Evolutionary conservation across 345 rosid species (phyloP).

Genomic region (Eucalyptus viminalis): DNA sequence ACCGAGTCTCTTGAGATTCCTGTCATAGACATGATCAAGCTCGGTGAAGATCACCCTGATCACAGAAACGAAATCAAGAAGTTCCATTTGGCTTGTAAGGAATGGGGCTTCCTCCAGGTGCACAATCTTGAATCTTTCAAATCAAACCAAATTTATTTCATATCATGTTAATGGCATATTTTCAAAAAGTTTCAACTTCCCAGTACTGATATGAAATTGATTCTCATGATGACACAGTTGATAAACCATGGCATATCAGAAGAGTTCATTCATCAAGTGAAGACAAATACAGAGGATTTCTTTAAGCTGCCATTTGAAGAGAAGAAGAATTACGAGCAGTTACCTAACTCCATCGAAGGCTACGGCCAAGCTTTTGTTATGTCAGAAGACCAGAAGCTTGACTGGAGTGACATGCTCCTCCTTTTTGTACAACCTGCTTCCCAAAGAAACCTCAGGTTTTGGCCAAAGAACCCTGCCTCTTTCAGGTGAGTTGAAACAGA

Average conservation of each 20-base stretch:
- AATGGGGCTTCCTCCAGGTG: constrained; percentile 61
- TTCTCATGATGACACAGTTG: constrained; percentile 3
- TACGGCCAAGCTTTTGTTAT: constrained; percentile 48
- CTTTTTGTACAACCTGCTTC: constrained; percentile 10
- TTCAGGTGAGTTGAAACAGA: constrained; percentile 7
- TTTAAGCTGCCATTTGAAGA: constrained; percentile 23
- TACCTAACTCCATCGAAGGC: constrained; percentile 23
- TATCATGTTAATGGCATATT: background rate
- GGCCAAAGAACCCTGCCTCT: constrained; percentile 20
- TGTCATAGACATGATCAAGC: constrained; percentile 26
- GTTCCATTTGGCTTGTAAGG: constrained; percentile 43
- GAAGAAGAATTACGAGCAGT: constrained; percentile 19
- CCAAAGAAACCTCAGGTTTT: constrained; percentile 8
- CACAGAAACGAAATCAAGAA: constrained; percentile 12
- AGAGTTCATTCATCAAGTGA: constrained; percentile 20
- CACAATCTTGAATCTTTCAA: background rate
- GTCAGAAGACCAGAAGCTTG: constrained; percentile 35
- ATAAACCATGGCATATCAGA: constrained; percentile 20
- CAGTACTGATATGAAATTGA: background rate
- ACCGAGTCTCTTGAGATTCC: constrained; percentile 14
- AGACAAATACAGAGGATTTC: constrained; percentile 14
- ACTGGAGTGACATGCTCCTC: constrained; percentile 43
- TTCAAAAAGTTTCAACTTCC: background rate
- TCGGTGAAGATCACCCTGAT: background rate
- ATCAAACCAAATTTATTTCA: background rate